Conservation (phyloP, 1,284 basidiomycete genomes). For the Pseudozyma sp. region DNA sequence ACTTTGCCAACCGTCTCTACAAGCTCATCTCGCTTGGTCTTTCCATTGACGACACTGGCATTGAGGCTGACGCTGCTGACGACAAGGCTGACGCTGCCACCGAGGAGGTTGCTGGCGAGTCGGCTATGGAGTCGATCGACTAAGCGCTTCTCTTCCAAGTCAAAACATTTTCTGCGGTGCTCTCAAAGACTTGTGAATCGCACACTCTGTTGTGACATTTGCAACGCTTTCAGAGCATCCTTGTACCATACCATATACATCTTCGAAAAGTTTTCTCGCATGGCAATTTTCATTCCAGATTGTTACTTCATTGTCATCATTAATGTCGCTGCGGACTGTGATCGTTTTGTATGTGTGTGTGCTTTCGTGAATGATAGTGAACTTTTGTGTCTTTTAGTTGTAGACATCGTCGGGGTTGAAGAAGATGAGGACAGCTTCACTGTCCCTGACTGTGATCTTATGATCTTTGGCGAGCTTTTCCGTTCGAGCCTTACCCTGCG, state of each 20-base stretch:
- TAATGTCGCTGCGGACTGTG: too few species aligned
- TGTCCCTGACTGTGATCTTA: slow-evolving; percentile 5
- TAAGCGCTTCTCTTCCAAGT: slow-evolving; percentile 29
- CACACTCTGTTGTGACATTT: background rate
- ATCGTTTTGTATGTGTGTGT: too few species aligned
- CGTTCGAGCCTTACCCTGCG: slow-evolving; percentile 2
- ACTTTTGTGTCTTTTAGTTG: background rate
- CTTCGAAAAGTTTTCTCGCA: slow-evolving; percentile 1
- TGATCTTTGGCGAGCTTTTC: slow-evolving; percentile 2
- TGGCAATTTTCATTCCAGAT: too few species aligned
- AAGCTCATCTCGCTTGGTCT: slow-evolving; percentile 87
- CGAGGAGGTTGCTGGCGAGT: slow-evolving; percentile 64
- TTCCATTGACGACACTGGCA: slow-evolving; percentile 71
- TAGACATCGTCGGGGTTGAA: slow-evolving; percentile 3
- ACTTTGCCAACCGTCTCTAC: slow-evolving; percentile 95
- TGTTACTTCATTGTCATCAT: too few species aligned
- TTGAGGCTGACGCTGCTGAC: slow-evolving; percentile 39
- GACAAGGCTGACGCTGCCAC: slow-evolving; percentile 46
- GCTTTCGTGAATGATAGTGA: too few species aligned
- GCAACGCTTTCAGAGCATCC: slow-evolving; percentile 1
- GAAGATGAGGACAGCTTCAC: slow-evolving; percentile 13
- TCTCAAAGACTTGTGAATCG: slow-evolving; percentile 6
- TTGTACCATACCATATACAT: slow-evolving; percentile 23
- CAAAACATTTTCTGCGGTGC: slow-evolving; percentile 4
- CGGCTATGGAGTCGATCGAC: slow-evolving; percentile 69